Evolutionary conservation across 345 rosid genomes (phyloP), one percentile per base, ranked within the genome.

Genomic region (Eucalyptus rudis): DNA sequence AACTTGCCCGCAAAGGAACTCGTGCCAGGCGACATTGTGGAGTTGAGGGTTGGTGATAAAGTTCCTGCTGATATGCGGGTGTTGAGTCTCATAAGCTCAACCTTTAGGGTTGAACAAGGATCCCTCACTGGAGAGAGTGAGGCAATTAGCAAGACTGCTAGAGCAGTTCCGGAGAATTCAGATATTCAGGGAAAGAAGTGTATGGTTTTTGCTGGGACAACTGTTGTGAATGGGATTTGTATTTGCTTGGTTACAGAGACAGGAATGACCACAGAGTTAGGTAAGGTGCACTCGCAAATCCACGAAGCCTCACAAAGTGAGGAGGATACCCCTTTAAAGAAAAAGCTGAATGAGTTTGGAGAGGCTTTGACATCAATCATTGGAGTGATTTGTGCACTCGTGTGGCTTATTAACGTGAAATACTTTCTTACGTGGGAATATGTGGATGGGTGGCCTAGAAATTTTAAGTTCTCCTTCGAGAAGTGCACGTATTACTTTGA

Each of bases 401-500:
- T 97, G 89, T 97, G 99, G 99, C 94, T 97, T 81, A 97, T 97
- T 88, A 96, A 97, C 91, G 95, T 96, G 87, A 97, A 97, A 90
- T 96, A 97, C 93, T 97, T 97, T 27, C 96, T 97, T 45, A 91
- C 94, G 36, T 97, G 99, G 99, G 99, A 96, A 86, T 95, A 94
- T 89, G 97, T 96, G 89, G 95, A 97, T 90, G 98, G 99, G 40
- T 94, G 97, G 98, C 98, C 99, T 2, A 93, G 88, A 88, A 97
- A 96, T 92, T 96, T 97, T 59, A 96, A 95, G 88, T 97, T 97
- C 89, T 97, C 99, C 22, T 96, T 97, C 36, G 99, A 97, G 94
- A 97, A 97, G 93, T 97, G 99, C 94, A 97, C 99, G 7, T 97
- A 97, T 85, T 97, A 97, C 94, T 97, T 97, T 89, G 98, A 97